Percentiles rank a stretch among this genome's conserved stretches.
These are phyloP conservation scores for Penicillium cosmopolitanum DNA, from an alignment of 495 filamentous ascomycete species.

Conservation along the genomic window DNA sequence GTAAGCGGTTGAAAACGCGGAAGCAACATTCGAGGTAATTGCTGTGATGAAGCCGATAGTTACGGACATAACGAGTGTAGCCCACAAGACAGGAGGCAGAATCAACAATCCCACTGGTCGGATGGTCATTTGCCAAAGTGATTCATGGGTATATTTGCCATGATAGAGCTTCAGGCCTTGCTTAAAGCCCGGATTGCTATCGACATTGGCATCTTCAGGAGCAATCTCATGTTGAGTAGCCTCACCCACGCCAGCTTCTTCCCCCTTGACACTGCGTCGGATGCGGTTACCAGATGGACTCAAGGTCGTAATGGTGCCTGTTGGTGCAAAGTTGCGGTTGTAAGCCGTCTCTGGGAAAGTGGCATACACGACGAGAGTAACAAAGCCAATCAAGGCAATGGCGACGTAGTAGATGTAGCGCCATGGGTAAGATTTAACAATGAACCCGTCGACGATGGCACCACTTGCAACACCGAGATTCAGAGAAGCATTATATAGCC, in stretches of 20 bases:
- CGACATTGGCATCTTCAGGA: neutral
- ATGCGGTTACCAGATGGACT: conserved; percentile 15
- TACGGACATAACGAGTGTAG: conserved; percentile 49
- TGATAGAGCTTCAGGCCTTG: conserved; percentile 42
- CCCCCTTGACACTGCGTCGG: conserved; percentile 5
- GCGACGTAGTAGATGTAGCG: conserved; percentile 55
- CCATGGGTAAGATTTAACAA: conserved; percentile 53
- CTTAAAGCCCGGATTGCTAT: conserved; percentile 31
- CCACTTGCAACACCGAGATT: conserved; percentile 49
- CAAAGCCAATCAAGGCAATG: conserved; percentile 44
- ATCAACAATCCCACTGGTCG: conserved; percentile 51
- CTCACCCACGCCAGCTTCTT: conserved; percentile 8
- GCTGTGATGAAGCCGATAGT: conserved; percentile 59
- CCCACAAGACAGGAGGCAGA: conserved; percentile 56
- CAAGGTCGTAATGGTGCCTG: conserved; percentile 11
- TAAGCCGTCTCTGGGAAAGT: conserved; percentile 59
- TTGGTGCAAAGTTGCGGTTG: conserved; percentile 25
- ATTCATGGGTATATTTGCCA: conserved; percentile 45
- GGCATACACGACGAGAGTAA: conserved; percentile 50
- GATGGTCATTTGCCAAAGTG: conserved; percentile 47
- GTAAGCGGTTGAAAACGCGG: conserved; percentile 49
- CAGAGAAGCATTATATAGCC: conserved; percentile 50
- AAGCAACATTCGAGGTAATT: conserved; percentile 53
- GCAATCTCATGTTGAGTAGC: neutral
- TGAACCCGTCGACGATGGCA: conserved; percentile 53